Evolutionary conservation across 73 alveolate species (phyloP), one percentile per base, ranked within the genome.

Genomic region (Paramecium tetraurelia): DNA sequence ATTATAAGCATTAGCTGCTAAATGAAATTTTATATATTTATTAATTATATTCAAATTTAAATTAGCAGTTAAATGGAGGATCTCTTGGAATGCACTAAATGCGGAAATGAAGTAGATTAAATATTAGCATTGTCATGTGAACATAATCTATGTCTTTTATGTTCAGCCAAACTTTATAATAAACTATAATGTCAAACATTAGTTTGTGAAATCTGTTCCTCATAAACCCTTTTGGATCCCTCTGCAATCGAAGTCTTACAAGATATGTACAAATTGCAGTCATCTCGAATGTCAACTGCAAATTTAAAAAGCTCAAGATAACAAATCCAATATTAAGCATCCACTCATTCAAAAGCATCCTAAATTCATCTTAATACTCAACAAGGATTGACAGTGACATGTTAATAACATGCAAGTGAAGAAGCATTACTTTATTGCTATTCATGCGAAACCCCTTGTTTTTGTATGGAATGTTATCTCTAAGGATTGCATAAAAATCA

Each of bases 401-500:
- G 90, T 35, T 24, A 33, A 31, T 80, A 80, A 46, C 90, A 80
- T 80, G 53, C 57, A 9, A 80, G 75, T 46, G 94, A 89, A 27
- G 90, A 71, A 43, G 63, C 89, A 38, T 70, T 71, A 8, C 84
- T 89, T 7, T 89, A 89, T 70, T 89, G 94, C 18, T 89, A 33
- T 41, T 71, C 94, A 43, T 89, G 94, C 29, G 94, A 89, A 44
- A 63, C 92, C 3, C 69, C 69, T 20, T 89, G 94, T 83, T 89
- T 89, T 40, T 70, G 94, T 72, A 70, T 89, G 87, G 94, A 89
- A 70, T 77, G 87, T 31, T 89, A 44, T 29, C 57, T 89, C 9
- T 50, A 89, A 50, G 94, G 94, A 89, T 69, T 89, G 40, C 94
- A 89, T 63, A 89, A 89, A 63, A 89, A 89, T 36, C 94, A 89